Conservation (phyloP, 345 rosid genomes). For the Salix exigua region DNA sequence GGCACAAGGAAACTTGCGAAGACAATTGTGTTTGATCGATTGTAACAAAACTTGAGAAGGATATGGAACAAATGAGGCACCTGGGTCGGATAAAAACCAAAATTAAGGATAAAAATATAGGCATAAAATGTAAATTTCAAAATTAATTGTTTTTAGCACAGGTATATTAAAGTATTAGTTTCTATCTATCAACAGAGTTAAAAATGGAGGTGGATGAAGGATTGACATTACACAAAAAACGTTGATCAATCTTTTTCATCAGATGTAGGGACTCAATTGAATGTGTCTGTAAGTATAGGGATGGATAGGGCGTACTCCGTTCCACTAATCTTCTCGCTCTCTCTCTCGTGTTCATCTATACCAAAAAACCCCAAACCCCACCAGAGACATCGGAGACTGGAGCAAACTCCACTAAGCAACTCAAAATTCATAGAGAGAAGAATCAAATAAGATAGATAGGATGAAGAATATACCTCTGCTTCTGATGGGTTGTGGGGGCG, state of each 20-base stretch:
- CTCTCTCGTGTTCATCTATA: background rate
- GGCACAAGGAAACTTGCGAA: background rate
- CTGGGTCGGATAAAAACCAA: background rate
- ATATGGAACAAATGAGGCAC: background rate
- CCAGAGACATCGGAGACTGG: background rate
- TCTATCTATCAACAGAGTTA: too few species aligned
- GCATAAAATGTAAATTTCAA: too few species aligned
- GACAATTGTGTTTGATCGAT: background rate
- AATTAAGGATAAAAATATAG: too few species aligned
- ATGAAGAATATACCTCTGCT: slow-evolving; percentile 72
- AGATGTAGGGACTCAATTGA: background rate
- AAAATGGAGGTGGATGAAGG: too few species aligned
- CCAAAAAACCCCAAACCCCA: background rate
- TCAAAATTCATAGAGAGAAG: background rate
- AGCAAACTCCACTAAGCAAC: background rate
- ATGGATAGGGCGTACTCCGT: background rate
- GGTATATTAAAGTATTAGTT: too few species aligned
- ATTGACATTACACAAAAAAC: too few species aligned
- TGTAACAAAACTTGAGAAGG: background rate
- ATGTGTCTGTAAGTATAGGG: background rate
- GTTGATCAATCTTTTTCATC: background rate
- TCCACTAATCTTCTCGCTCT: background rate
- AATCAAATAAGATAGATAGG: background rate
- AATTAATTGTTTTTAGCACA: too few species aligned
- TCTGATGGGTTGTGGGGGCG: slow-evolving; percentile 85